These are phyloP conservation scores for Malus hybrid DNA, from an alignment of 331 rosid genomes.

Conservation along the genomic window DNA sequence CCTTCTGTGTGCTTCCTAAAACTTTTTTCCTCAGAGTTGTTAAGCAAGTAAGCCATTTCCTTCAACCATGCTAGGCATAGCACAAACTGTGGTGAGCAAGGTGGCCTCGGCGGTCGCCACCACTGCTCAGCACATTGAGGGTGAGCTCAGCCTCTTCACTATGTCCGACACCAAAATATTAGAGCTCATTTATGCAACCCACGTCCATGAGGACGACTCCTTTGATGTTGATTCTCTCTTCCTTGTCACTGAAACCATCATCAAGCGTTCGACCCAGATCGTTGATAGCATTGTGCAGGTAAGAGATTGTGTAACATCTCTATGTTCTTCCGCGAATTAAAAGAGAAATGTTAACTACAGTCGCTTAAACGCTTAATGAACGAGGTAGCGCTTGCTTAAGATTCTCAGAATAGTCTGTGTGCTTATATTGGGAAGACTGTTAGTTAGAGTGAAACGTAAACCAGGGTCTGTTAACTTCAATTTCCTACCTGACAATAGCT, in stretches of 20 bases:
- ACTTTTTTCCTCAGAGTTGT: too few relatives aligned
- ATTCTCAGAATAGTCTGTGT: too few relatives aligned
- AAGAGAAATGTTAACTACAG: too few relatives aligned
- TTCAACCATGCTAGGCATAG: neutral
- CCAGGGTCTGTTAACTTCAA: too few relatives aligned
- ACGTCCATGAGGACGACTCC: conserved; percentile 16
- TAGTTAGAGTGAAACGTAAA: too few relatives aligned
- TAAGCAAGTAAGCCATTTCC: neutral
- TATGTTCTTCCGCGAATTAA: too few relatives aligned
- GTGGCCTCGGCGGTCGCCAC: neutral
- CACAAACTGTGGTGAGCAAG: neutral
- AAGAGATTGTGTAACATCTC: neutral
- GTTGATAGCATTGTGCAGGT: conserved; percentile 28
- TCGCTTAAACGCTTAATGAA: too few relatives aligned
- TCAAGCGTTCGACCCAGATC: conserved; percentile 16
- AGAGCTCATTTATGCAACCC: conserved; percentile 23
- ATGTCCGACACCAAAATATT: conserved; percentile 16
- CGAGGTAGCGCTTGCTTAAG: too few relatives aligned
- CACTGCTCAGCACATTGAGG: conserved; percentile 1
- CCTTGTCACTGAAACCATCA: conserved; percentile 8
- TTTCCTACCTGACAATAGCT: too few relatives aligned
- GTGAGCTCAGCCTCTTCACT: conserved; percentile 11
- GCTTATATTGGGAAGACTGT: too few relatives aligned
- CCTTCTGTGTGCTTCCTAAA: neutral
- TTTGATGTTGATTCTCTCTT: conserved; percentile 24